Evolutionary conservation across 1,139 yeast genomes (phyloP), one percentile per base, ranked within the genome.

Genomic region (Suhomyces kunorum): DNA sequence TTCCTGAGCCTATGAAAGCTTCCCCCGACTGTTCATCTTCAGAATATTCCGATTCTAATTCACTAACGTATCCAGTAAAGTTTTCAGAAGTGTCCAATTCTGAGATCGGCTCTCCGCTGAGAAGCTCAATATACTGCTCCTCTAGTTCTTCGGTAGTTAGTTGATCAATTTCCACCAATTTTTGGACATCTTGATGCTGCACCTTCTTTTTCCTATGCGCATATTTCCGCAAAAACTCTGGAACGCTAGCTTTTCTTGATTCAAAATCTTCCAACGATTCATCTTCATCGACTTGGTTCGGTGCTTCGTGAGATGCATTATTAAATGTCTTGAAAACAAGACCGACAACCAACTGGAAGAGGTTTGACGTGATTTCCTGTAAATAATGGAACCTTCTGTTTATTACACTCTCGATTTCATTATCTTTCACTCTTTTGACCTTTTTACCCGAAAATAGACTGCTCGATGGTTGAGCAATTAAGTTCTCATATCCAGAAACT

Each of bases 11-110:
- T 3, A 19, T 5, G 16, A 13, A 5, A 1, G 17, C 1, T n/a
- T 38, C 46, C 9, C 4, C 13, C 6, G 8, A 9, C 8, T 28
- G 51, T 49, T 51, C 55, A 2, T 36, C 16, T 7, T 51, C 53
- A 3, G 51, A 41, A 8, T 40, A 33, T n/a, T 51, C 58, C 1
- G 58, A 47, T 13, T 61, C 65, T 11, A 44, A 38, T 5, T 59
- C 64, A 39, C 38, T 36, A 14, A 17, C 8, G 16, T 43, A 39
- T 30, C 43, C 20, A 41, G 52, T n/a, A 41, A 64, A 77, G 47
- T 77, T 80, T 2, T 49, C 64, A 0, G 83, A 78, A 19, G 58
- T 55, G 49, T 80, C 86, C 7, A 60, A 52, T 11, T 77, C 81
- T 1, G 76, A 63, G 16, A 77, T 48, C 7, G 64, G 58, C 1